These are phyloP conservation scores for Podaxis sp. DNA, from an alignment of 768 basidiomycete genomes.

Conservation along the genomic window DNA sequence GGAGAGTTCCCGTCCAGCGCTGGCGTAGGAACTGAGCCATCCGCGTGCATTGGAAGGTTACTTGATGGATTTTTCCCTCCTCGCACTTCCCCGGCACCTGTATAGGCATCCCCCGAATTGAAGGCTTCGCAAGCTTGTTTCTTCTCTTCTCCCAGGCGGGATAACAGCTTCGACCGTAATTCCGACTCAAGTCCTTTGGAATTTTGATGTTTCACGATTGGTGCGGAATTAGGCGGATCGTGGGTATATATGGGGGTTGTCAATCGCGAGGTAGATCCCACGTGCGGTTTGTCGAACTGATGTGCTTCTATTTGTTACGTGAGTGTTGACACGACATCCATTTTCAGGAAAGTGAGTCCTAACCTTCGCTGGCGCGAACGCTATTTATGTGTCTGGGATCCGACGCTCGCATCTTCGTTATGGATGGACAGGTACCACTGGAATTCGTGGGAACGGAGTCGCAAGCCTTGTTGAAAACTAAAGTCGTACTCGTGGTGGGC, in stretches of 20 bases:
- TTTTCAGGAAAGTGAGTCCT: not conserved
- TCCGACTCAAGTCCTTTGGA: constrained; percentile 7
- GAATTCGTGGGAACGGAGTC: not conserved
- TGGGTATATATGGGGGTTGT: constrained; percentile 7
- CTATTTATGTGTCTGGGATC: not conserved
- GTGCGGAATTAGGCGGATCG: constrained; percentile 15
- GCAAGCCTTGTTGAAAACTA: not conserved
- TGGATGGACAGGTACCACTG: not conserved
- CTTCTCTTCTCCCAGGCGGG: constrained; percentile 42
- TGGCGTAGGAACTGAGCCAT: constrained; percentile 8
- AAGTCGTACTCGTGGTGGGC: not conserved
- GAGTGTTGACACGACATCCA: not conserved
- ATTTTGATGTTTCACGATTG: constrained; percentile 10
- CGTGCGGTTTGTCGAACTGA: constrained; percentile 11
- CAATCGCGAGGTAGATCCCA: constrained; percentile 10
- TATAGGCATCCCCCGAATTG: not conserved
- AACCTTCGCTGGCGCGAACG: constrained; percentile 4
- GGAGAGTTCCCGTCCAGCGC: constrained; percentile 15
- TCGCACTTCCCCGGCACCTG: constrained; percentile 1
- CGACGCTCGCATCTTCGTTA: not conserved
- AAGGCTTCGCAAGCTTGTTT: constrained; percentile 20
- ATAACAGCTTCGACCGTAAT: constrained; percentile 34
- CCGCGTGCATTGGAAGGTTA: not conserved
- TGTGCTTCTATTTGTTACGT: constrained; percentile 8
- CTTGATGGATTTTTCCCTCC: not conserved